Conservation (phyloP, 202 grass and related monocot genomes). For the Saccharum hybrid region DNA sequence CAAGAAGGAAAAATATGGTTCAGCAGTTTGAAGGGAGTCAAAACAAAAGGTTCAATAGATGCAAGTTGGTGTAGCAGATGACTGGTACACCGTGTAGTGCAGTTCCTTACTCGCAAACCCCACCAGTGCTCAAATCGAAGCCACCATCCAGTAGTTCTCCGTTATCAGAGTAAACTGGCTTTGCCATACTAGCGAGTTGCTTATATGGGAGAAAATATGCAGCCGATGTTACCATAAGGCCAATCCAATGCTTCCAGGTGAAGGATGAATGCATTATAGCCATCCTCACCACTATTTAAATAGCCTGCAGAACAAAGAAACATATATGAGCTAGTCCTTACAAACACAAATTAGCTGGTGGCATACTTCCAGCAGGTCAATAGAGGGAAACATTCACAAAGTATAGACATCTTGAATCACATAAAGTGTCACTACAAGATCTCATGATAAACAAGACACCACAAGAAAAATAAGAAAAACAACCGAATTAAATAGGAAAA, state of each 20-base stretch:
- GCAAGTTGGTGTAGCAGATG: constrained; percentile 37
- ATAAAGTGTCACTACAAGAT: not conserved
- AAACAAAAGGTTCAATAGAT: not conserved
- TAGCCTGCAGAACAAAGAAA: constrained; percentile 46
- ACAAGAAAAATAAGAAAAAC: not conserved
- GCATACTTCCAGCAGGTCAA: not conserved
- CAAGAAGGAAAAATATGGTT: not conserved
- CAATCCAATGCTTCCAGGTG: constrained; percentile 99
- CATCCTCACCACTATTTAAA: constrained; percentile 87
- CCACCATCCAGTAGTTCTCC: constrained; percentile 78
- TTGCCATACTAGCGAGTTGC: constrained; percentile 91
- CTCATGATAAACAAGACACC: not conserved
- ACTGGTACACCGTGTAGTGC: not conserved
- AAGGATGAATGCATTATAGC: constrained; percentile 86
- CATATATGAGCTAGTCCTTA: constrained; percentile 2
- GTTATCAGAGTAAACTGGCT: constrained; percentile 63
- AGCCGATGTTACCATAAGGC: constrained; percentile 72
- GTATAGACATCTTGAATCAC: not conserved
- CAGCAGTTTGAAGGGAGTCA: constrained; percentile 4
- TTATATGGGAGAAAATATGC: constrained; percentile 83
- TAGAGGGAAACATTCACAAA: not conserved
- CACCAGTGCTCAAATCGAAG: constrained; percentile 76
- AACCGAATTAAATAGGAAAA: not conserved
- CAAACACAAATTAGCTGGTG: not conserved
- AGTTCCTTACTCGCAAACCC: constrained; percentile 77